Conservation (phyloP, 1,284 basidiomycete species). For the Trichosporon inkin region DNA sequence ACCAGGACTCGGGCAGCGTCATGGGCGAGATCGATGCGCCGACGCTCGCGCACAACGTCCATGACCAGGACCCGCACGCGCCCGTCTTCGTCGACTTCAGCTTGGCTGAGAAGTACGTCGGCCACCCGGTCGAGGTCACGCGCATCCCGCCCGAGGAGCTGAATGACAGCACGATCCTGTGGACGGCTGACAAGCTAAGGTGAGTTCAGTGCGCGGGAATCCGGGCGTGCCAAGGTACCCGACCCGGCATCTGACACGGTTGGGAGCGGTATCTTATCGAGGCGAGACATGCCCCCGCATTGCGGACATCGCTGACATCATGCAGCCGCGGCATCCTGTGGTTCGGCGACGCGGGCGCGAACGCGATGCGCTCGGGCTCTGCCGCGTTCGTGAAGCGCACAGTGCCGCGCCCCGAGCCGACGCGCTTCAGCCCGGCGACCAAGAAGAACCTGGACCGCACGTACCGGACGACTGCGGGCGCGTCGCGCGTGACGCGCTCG, state of each 20-base stretch:
- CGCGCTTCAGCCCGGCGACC: conserved; percentile 7
- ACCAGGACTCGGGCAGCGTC: conserved; percentile 68
- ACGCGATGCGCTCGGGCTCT: conserved; percentile 62
- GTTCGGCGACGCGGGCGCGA: conserved; percentile 62
- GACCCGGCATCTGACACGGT: too few species aligned
- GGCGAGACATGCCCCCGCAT: neutral
- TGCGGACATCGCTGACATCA: conserved; percentile 7
- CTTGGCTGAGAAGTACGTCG: conserved; percentile 46
- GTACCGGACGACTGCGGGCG: conserved; percentile 4
- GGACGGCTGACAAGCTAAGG: conserved; percentile 63
- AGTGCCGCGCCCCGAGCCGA: conserved; percentile 18
- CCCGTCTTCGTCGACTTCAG: conserved; percentile 71
- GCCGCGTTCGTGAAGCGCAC: conserved; percentile 57
- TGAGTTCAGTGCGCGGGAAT: neutral
- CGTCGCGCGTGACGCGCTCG: conserved; percentile 10
- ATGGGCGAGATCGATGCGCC: conserved; percentile 65
- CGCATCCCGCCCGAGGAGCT: conserved; percentile 62
- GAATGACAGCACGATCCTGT: conserved; percentile 62
- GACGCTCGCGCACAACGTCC: conserved; percentile 54
- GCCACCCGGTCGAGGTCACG: conserved; percentile 52
- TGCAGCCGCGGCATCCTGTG: conserved; percentile 61
- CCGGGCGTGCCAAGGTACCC: too few species aligned
- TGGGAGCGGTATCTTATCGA: neutral
- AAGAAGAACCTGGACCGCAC: conserved; percentile 6
- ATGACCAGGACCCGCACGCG: conserved; percentile 56